Conservation (phyloP, 2,329 filamentous ascomycete genomes). For the Whalleya microplaca region DNA sequence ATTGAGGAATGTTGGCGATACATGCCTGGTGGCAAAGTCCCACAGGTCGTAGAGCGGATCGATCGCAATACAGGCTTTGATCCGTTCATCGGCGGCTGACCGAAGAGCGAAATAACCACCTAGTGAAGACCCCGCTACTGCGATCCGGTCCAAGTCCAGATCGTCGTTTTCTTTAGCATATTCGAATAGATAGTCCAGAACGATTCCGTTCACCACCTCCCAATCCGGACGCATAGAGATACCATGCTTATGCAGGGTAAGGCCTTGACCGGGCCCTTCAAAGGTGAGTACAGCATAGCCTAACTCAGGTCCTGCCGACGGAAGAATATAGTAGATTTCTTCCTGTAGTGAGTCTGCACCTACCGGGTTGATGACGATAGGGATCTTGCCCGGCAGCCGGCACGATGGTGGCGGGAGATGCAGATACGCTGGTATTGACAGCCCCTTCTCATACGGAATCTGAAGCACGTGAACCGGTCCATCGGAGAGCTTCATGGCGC, state of each 20-base stretch:
- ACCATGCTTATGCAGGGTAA: slow-evolving; percentile 28
- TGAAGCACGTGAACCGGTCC: slow-evolving; percentile 23
- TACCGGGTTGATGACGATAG: slow-evolving; percentile 33
- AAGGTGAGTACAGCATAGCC: slow-evolving; percentile 45
- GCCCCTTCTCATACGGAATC: slow-evolving; percentile 36
- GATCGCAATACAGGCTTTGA: slow-evolving; percentile 19
- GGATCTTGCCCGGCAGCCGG: slow-evolving; percentile 28
- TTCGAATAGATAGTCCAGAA: slow-evolving; percentile 26
- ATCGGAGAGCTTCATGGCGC: slow-evolving; percentile 1
- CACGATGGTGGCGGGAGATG: slow-evolving; percentile 29
- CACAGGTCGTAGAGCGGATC: slow-evolving; percentile 27
- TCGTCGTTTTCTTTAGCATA: slow-evolving; percentile 11
- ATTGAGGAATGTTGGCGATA: slow-evolving; percentile 30
- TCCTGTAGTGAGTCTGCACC: slow-evolving; percentile 39
- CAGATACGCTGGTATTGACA: slow-evolving; percentile 31
- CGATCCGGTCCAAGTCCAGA: slow-evolving; percentile 31
- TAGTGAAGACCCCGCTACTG: slow-evolving; percentile 20
- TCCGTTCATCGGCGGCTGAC: slow-evolving; percentile 5
- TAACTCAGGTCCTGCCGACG: slow-evolving; percentile 18
- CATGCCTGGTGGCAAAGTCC: slow-evolving; percentile 31
- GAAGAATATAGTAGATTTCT: slow-evolving; percentile 36
- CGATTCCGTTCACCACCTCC: slow-evolving; percentile 29
- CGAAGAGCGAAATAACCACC: slow-evolving; percentile 21
- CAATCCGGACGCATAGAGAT: slow-evolving; percentile 34
- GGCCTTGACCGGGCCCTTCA: slow-evolving; percentile 45